Evolutionary conservation across 371 early-diverging fungal species (phyloP), one percentile per base, ranked within the genome.

Genomic region (Dinochytrium kinnereticum): DNA sequence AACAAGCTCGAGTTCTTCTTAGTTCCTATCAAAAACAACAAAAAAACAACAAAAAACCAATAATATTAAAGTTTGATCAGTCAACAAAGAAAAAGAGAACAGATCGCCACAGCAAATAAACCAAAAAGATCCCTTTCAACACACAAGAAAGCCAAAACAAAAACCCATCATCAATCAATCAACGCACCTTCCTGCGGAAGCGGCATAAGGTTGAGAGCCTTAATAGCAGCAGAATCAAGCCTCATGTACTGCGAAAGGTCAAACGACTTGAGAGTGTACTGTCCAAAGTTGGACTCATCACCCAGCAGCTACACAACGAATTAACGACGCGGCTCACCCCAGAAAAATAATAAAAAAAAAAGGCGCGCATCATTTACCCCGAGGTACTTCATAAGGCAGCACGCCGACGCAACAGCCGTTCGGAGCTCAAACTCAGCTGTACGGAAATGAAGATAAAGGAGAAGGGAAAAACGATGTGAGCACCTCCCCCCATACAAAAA

Each of bases 171-270:
- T n/a, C n/a, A n/a, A n/a, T n/a, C n/a, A n/a, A n/a, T n/a, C n/a
- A n/a, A n/a, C n/a, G n/a, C n/a, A n/a, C 87, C 92, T 76, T 95
- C 95, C 33, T 88, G 86, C 1, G 91, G 86, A 36, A 87, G 81
- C 0, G 95, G 95, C 85, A 95, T 89, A 57, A 98, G 78, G 75
- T 95, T 96, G 26, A 98, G 81, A 0, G 98, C 97, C 30, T 85
- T 82, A 15, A 97, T 86, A 0, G 98, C 98, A 1, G 97, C 90
- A 0, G 94, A 91, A 78, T 97, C 98, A 50, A 98, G 85, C 53
- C 90, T 87, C 97, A 97, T 96, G 78, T 90, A 96, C 78, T 96
- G 95, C 1, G 92, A 88, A 53, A 96, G 80, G 76, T 94, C 93
- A 79, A 94, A 93, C 34, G 84, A 82, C 51, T 79, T 73, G 1